Evolutionary conservation across 208 protist species (phyloP).

Genomic region (Crithidia fasciculata): DNA sequence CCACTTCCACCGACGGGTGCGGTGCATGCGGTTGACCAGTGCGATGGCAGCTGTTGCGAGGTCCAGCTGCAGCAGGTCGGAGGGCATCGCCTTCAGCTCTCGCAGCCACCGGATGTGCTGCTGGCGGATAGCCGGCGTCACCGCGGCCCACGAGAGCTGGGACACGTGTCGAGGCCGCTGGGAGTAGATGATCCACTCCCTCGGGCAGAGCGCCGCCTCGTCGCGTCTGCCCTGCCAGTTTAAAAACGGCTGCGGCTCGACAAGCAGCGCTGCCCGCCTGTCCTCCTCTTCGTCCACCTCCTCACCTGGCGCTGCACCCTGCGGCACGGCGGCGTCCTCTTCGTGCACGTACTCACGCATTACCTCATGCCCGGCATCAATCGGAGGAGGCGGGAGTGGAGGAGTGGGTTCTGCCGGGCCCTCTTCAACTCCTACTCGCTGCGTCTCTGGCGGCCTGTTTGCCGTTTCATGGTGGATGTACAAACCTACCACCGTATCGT

Average conservation of each 20-base stretch:
- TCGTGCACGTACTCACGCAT: not conserved
- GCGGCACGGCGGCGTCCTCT: not conserved
- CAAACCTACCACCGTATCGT: not conserved
- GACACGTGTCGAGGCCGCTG: not conserved
- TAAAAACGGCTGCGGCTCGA: not conserved
- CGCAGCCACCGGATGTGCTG: constrained; percentile 1
- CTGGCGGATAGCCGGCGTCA: not conserved
- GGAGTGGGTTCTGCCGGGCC: not conserved
- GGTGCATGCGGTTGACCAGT: constrained; percentile 4
- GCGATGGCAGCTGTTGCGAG: not conserved
- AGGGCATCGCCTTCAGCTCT: constrained; percentile 6
- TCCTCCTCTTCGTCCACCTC: not conserved
- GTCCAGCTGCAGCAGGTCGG: constrained; percentile 3
- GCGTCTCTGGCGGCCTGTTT: not conserved
- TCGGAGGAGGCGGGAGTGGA: not conserved
- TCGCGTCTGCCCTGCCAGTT: constrained; percentile 9
- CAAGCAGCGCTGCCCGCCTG: not conserved
- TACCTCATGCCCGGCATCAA: not conserved
- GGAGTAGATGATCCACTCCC: constrained; percentile 5
- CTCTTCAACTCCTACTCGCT: not conserved
- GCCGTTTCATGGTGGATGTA: not conserved
- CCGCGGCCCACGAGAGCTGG: not conserved
- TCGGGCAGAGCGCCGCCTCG: constrained; percentile 3
- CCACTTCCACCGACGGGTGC: constrained; percentile 2
- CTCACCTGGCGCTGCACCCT: not conserved